Evolutionary conservation across 163 green algal species (phyloP).

Genomic region (Coccomyxa subellipsoidea): DNA sequence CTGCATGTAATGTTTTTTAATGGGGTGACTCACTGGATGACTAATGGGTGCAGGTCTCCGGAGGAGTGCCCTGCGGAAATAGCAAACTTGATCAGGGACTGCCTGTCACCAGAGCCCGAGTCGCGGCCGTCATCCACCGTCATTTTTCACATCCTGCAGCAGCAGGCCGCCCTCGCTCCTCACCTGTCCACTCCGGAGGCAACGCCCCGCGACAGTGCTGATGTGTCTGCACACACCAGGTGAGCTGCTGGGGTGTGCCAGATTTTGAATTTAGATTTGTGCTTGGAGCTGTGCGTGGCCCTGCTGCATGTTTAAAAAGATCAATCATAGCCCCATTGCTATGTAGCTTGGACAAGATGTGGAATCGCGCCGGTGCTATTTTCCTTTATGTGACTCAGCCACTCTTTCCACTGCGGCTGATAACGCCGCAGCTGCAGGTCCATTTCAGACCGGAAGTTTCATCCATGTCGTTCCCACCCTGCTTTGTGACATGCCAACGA

Average conservation of each 20-base stretch:
- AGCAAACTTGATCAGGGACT: constrained; percentile 1
- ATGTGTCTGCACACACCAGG: background rate
- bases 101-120: background rate
- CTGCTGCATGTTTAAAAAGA: background rate
- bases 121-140: background rate
- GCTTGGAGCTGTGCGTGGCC: background rate
- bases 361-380: background rate
- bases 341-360: background rate
- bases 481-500: too few relatives aligned
- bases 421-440: too few relatives aligned
- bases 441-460: too few relatives aligned
- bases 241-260: too few relatives aligned
- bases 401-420: too few relatives aligned
- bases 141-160: constrained; percentile 8
- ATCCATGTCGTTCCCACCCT: too few relatives aligned
- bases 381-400: too few relatives aligned
- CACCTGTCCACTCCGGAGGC: background rate
- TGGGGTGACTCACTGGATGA: too few relatives aligned
- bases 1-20: too few relatives aligned
- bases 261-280: background rate
- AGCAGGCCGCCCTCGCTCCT: background rate
- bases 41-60: constrained; percentile 7
- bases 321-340: background rate
- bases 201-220: background rate
- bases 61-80: constrained; percentile 14